Base-by-base conservation (phyloP, 1,284 basidiomycete genomes). In the Ceratobasidium sp. region DNA sequence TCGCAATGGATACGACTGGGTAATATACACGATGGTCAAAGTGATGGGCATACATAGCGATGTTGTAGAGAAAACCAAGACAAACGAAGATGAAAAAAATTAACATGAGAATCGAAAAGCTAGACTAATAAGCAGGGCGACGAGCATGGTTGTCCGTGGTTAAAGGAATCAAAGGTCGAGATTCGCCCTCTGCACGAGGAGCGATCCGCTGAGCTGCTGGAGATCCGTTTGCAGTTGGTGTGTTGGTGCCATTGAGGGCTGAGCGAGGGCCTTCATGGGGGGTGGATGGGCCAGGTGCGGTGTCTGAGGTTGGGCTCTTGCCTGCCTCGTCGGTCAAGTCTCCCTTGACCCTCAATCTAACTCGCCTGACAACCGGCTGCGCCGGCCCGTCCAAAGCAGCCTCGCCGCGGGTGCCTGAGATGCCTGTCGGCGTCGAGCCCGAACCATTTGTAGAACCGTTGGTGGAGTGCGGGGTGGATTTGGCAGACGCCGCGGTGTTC, bases 351-450 rank as follows among this genome's bases (percentile, higher is more conserved):
- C 64, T 41, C 28, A 58, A 49, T n/a, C 43, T 55, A 1, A 70
- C 66, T 28, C 66, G 49, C 32, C 52, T 66, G 35, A 46, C 58
- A n/a, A 44, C 46, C 23, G 47, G 57, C 54, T 57, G 72, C 35
- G 58, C 32, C 44, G 58, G 59, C 9, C 46, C 64, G 41, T 38
- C 72, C 67, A 67, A 69, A 63, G 13, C 58, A 46, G 52, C 50
- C 49, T 74, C 32, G 46, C 30, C 26, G 23, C 50, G 46, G 16
- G 35, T 30, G 28, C 61, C 38, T 59, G 67, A 41, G 63, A 57
- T 28, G 57, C 57, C 23, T 62, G 58, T 52, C 8, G 49, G 49
- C 9, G 9, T 11, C n/a, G n/a, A n/a, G n/a, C n/a, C n/a, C 8
- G 49, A 52, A 8, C 9, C 9, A 21, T 21, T 21, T 55, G 67